A percentile compares a stretch with the other conserved stretches of the same genome.
These are phyloP conservation scores for Moelleriella libera DNA, from an alignment of 2,329 filamentous ascomycete genomes.

Conservation along the genomic window DNA sequence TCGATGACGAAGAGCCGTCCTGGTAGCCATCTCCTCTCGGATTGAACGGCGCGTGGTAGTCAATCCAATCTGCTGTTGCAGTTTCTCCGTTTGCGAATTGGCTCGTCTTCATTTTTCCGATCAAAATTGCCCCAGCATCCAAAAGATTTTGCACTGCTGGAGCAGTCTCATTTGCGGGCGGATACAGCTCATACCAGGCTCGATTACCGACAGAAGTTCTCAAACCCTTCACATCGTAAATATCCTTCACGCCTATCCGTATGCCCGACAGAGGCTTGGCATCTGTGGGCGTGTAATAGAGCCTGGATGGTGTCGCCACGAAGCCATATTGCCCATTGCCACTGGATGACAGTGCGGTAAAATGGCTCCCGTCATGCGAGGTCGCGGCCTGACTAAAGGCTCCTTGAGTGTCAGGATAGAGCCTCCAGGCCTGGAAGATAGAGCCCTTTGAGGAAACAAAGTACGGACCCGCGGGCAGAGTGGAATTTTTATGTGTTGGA, in stretches of 20 bases:
- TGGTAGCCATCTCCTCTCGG: slow-evolving; percentile 33
- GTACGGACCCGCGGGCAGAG: slow-evolving; percentile 6
- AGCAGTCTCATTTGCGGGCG: slow-evolving; percentile 29
- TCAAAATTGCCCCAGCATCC: slow-evolving; percentile 37
- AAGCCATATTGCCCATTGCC: slow-evolving; percentile 5
- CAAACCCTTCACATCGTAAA: slow-evolving; percentile 39
- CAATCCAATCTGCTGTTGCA: slow-evolving; percentile 31
- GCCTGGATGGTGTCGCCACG: slow-evolving; percentile 37
- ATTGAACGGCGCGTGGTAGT: slow-evolving; percentile 24
- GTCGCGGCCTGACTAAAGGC: slow-evolving; percentile 7
- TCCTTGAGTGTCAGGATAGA: slow-evolving; percentile 10
- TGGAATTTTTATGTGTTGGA: background rate
- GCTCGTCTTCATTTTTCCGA: slow-evolving; percentile 30
- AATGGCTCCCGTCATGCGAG: background rate
- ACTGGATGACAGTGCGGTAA: slow-evolving; percentile 4
- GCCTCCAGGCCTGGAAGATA: slow-evolving; percentile 7
- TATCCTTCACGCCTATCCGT: slow-evolving; percentile 45
- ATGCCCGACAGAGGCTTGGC: slow-evolving; percentile 40
- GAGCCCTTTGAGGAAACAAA: slow-evolving; percentile 5
- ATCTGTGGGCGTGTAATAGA: slow-evolving; percentile 34
- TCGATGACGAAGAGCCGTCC: slow-evolving; percentile 25
- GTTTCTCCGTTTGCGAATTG: slow-evolving; percentile 26
- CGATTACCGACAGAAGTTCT: slow-evolving; percentile 38
- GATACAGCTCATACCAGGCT: slow-evolving; percentile 41
- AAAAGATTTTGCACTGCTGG: slow-evolving; percentile 40